Base-by-base conservation (phyloP, 1,284 basidiomycete species). In the Heterobasidion occidentale region DNA sequence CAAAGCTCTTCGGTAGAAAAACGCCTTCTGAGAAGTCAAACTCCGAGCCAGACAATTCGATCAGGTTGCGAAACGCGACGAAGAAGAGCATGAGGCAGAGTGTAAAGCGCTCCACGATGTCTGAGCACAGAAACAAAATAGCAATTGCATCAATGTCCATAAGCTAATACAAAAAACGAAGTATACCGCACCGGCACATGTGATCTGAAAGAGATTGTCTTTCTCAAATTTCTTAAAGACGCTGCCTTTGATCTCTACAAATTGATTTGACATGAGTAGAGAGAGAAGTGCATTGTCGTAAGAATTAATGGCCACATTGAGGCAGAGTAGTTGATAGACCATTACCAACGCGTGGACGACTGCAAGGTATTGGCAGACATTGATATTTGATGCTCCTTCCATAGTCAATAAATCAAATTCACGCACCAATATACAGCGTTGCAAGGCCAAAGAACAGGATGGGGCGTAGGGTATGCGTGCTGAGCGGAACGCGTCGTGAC, bases 191-290 rank as follows among this genome's bases (percentile, higher is more conserved):
- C 92, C 90, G 61, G 94, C 95, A 66, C 94, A 98, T 56, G 94
- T 97, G 61, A 99, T 95, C 70, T 99, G 97, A 68, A 99, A 98
- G n/a, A 99, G 80, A 66, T 92, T 98, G 67, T 99, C 97, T 71
- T 98, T 99, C 70, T 99, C 97, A 64, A 99, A 99, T 70, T 92
- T 98, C 73, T 99, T 99, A 82, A 99, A 99, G 0, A 99, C 97
- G 64, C 90, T 95, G 44, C 96, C 95, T 72, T 99, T 99, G 74
- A 99, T 99, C 74, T 99, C 97, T 51, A 99, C 96, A 67, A 99
- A 99, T 69, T 99, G 97, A 69, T 99, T 99, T 48, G 94, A 98
- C 47, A 99, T 86, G 6, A 99, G 79, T 0, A 99, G 80, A 0
- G 96, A 98, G 36, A 99, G 79, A 12, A 99, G 83, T 1, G 95